phyloP scores from a whole-genome alignment of 805 yeast genomes.

The Saccharomycopsis malanga region DNA sequence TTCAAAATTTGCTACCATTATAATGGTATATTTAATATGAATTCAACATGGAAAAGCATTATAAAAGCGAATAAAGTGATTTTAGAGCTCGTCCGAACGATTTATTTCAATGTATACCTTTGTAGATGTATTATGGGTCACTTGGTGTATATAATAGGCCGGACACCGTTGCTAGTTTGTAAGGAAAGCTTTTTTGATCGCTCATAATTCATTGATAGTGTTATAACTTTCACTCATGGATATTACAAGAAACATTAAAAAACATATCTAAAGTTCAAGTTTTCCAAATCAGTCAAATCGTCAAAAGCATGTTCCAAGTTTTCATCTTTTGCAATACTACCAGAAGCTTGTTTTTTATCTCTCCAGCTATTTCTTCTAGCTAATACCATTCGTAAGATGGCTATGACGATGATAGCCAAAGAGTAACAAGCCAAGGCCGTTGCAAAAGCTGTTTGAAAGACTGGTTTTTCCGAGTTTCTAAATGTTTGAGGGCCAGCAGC shows the following conservation, averaged over 20 bases:
- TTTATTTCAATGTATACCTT: no score
- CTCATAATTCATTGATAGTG: no score
- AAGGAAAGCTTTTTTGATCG: no score
- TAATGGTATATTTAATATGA: no score
- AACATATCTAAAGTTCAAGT: slow-evolving; percentile 31
- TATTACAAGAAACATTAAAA: no score
- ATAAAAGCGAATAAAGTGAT: no score
- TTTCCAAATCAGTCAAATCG: slow-evolving; percentile 41
- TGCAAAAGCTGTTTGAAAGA: slow-evolving; percentile 44
- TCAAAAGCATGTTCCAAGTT: slow-evolving; percentile 32
- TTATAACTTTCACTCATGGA: no score
- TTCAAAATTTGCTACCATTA: neutral
- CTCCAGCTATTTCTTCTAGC: slow-evolving; percentile 37
- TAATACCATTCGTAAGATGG: slow-evolving; percentile 27
- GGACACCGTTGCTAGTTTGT: no score
- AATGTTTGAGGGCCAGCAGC: slow-evolving; percentile 50
- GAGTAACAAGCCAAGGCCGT: slow-evolving; percentile 45
- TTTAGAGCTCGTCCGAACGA: no score
- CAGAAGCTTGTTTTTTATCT: slow-evolving; percentile 30
- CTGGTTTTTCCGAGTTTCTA: slow-evolving; percentile 36
- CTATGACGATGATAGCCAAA: slow-evolving; percentile 33
- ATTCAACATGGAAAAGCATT: no score
- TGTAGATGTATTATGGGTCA: no score
- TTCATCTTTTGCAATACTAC: slow-evolving; percentile 25
- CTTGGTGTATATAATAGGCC: no score